Base-by-base conservation (phyloP, 2,329 filamentous ascomycete species). In the Fusarium sambucinum region DNA sequence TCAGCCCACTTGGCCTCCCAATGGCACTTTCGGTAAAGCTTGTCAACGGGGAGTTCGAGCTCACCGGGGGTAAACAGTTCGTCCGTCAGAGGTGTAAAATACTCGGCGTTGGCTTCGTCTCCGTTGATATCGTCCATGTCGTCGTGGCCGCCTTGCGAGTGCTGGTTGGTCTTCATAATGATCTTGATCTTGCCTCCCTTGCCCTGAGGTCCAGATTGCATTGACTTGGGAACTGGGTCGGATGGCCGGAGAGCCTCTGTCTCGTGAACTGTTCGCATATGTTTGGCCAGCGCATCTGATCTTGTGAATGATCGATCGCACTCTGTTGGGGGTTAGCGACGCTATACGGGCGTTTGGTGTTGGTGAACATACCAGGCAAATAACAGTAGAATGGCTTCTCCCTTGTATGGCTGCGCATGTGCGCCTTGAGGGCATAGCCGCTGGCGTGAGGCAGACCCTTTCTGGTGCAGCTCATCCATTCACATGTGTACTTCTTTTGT, bases 361-460 rank as follows among this genome's bases (percentile, higher is more conserved):
- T 32, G 30, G n/a, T 55, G 23, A 29, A 32, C 85, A 68, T 85
- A 97, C 94, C 95, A 59, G 96, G 96, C 40, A 99, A 81, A 30
- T 94, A 92, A 80, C 96, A 99, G 81, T 97, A 97, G 77, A 98
- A 98, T 0, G 96, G 96, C 82, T 99, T 99, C 84, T 99, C 96
- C 76, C 96, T 88, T 2, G 96, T 99, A 78, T 99, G 96, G 77
- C 94, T 97, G 72, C 96, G 87, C 94, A 99, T 97, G 77, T 99
- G 96, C 12, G 96, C 96, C 78, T 97, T 94, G 68, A 99, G 83
- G 6, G 96, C 96, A 81, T 99, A 99, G 4, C 93, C 96, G 75
- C 94, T 97, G 2, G 95, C 95, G 80, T 99, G 96, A 19, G 93
- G 90, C 80, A 96, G 89, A 62, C 94, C 93, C 82, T 97, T 98